phyloP scores from a whole-genome alignment of 768 basidiomycete genomes.

The Mycena sanguinolenta region DNA sequence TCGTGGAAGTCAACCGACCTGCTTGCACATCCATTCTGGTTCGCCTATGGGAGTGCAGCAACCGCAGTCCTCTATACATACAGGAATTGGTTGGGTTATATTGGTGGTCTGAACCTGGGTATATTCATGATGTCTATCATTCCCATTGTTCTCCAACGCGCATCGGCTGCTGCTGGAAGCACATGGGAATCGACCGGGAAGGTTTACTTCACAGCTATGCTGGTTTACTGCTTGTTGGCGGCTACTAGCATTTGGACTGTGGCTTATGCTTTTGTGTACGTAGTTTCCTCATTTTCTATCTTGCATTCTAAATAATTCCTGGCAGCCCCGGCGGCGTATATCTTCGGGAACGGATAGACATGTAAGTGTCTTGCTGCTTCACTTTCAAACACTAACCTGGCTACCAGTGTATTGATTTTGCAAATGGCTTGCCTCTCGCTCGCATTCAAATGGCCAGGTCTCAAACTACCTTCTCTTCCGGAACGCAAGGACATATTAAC shows the following conservation, averaged over 20 bases:
- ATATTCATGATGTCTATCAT: constrained; percentile 75
- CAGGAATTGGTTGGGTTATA: constrained; percentile 78
- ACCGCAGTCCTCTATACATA: constrained; percentile 70
- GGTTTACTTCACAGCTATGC: constrained; percentile 69
- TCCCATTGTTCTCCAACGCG: constrained; percentile 65
- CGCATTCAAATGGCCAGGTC: constrained; percentile 58
- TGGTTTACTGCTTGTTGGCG: constrained; percentile 72
- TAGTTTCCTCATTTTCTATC: neutral
- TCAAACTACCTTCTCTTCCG: constrained; percentile 23
- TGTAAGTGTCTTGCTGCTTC: constrained; percentile 59
- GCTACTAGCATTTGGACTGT: constrained; percentile 86
- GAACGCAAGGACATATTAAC: constrained; percentile 27
- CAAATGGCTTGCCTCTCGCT: constrained; percentile 66
- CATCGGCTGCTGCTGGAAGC: constrained; percentile 53
- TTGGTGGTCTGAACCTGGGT: constrained; percentile 73
- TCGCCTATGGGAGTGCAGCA: constrained; percentile 64
- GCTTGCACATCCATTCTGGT: constrained; percentile 65
- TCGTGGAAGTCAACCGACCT: constrained; percentile 37
- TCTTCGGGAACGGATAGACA: constrained; percentile 82
- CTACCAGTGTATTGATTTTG: constrained; percentile 62
- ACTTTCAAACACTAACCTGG: neutral
- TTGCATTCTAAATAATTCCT: no score
- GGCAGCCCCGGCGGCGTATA: constrained; percentile 73
- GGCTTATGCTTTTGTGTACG: constrained; percentile 86
- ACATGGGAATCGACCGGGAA: constrained; percentile 48